Conservation (phyloP, 345 rosid genomes). For the Camelina neglecta region DNA sequence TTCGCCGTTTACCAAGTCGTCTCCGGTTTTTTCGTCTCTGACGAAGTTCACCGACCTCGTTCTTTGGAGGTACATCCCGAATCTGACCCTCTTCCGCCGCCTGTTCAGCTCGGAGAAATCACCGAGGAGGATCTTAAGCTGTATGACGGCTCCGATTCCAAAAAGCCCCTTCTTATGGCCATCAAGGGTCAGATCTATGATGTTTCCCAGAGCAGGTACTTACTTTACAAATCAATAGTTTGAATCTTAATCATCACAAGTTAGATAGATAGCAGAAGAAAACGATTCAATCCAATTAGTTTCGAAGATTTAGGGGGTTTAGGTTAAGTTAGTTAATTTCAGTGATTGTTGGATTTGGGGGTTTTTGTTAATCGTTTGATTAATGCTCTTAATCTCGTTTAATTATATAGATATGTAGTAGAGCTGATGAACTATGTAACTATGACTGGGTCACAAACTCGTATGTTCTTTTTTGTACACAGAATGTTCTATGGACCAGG, state of each 20-base stretch:
- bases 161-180: constrained; percentile 96
- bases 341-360: not conserved
- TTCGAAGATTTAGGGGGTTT: constrained; percentile 9
- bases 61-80: constrained; percentile 54
- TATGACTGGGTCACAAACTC: not conserved
- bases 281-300: not conserved
- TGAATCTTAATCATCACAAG: not conserved
- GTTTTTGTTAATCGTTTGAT: not conserved
- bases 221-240: not conserved
- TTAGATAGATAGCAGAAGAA: not conserved
- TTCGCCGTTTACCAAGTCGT: constrained; percentile 76
- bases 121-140: constrained; percentile 80
- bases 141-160: constrained; percentile 79
- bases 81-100: constrained; percentile 86
- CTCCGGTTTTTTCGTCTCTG: constrained; percentile 66
- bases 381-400: not conserved
- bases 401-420: too few relatives aligned
- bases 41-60: constrained; percentile 49
- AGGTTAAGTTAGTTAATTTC: not conserved
- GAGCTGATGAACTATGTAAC: not conserved
- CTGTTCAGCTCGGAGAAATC: constrained; percentile 94
- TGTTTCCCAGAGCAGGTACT: constrained; percentile 93
- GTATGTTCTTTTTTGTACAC: constrained; percentile 43
- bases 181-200: constrained; percentile 99
- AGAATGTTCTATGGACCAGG: constrained; percentile 99